These are phyloP conservation scores for Plasmodium berghei DNA, from an alignment of 169 alveolate genomes.

Conservation along the genomic window DNA sequence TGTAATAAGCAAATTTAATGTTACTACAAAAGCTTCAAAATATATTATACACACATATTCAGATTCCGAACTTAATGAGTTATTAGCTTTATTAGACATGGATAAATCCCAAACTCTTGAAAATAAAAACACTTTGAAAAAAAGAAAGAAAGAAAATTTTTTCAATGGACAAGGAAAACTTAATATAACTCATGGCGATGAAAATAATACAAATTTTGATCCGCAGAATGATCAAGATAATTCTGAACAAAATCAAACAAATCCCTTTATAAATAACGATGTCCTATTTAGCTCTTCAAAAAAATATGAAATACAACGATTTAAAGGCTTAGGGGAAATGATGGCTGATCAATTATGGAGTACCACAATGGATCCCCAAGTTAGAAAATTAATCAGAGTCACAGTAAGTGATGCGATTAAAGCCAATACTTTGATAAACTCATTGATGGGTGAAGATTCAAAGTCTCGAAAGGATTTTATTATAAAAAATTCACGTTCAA, in stretches of 20 bases:
- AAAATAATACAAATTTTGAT: not conserved
- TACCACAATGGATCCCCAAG: conserved; percentile 89
- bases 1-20: conserved; percentile 67
- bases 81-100: conserved; percentile 56
- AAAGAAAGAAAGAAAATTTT: conserved; percentile 1
- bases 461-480: conserved; percentile 84
- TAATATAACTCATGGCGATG: not conserved
- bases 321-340: conserved; percentile 91
- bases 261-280: conserved; percentile 10
- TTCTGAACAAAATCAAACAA: not conserved
- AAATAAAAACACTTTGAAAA: not conserved
- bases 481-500: conserved; percentile 78
- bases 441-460: conserved; percentile 86
- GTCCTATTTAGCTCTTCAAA: conserved; percentile 47
- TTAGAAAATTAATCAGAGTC: conserved; percentile 82
- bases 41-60: conserved; percentile 74
- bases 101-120: conserved; percentile 25
- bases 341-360: conserved; percentile 89
- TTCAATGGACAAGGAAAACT: not conserved
- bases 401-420: conserved; percentile 82
- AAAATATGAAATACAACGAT: conserved; percentile 82
- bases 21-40: conserved; percentile 78
- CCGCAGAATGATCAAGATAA: not conserved
- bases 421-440: conserved; percentile 79
- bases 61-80: conserved; percentile 35